These are phyloP conservation scores for Diplodia sapinea DNA, from an alignment of 2,329 filamentous ascomycete species.

Conservation along the genomic window DNA sequence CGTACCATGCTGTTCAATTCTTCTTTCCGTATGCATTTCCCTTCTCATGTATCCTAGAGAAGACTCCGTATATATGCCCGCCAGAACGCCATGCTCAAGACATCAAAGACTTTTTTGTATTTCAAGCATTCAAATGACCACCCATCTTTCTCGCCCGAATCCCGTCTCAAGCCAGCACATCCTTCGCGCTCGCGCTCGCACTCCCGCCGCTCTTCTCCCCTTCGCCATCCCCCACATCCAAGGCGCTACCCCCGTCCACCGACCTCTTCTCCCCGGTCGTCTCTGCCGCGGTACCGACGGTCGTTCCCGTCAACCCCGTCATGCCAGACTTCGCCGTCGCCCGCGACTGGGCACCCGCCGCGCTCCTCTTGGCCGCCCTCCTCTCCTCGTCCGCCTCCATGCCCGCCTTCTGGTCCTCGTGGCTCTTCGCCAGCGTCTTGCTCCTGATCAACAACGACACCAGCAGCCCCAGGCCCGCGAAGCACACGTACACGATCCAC, in stretches of 20 bases:
- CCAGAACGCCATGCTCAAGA: not conserved
- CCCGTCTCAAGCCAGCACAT: not conserved
- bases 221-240: constrained; percentile 1
- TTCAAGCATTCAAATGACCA: no score
- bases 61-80: no score
- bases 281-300: no score
- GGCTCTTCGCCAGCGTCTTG: constrained; percentile 51
- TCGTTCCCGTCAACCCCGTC: no score
- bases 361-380: constrained; percentile 4
- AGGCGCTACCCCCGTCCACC: not conserved
- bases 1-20: no score
- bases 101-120: not conserved
- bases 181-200: constrained; percentile 6
- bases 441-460: constrained; percentile 50
- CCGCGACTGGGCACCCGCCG: no score
- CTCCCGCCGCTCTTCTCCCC: not conserved
- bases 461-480: constrained; percentile 49
- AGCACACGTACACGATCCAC: constrained; percentile 57
- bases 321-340: no score
- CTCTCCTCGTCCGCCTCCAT: constrained; percentile 50
- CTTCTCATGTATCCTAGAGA: no score
- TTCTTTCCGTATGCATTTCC: no score
- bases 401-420: constrained; percentile 58
- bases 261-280: not conserved
- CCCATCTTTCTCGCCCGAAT: no score